Percentiles rank a stretch among this genome's conserved stretches.
phyloP scores from a whole-genome alignment of 2,329 filamentous ascomycete genomes.

The Zasmidium cellare region DNA sequence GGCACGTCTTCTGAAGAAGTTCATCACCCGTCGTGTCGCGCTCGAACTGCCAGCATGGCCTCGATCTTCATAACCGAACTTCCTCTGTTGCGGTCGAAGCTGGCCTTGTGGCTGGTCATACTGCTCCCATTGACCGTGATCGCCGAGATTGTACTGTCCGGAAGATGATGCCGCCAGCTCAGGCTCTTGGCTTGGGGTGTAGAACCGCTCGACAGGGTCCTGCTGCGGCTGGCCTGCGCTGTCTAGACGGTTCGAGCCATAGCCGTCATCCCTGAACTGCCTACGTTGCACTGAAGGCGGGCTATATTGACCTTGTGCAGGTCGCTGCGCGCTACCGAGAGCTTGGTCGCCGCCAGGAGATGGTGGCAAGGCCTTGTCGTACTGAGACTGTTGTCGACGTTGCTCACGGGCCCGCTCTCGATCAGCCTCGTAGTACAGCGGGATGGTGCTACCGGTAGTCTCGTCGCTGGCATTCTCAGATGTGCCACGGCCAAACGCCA shows the following conservation, averaged over 20 bases:
- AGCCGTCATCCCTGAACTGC: slow-evolving; percentile 34
- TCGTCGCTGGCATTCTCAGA: slow-evolving; percentile 47
- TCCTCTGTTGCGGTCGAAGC: slow-evolving; percentile 74
- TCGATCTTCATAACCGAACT: slow-evolving; percentile 88
- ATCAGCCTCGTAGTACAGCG: slow-evolving; percentile 44
- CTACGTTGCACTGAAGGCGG: slow-evolving; percentile 29
- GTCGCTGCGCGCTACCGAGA: background rate
- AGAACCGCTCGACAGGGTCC: slow-evolving; percentile 34
- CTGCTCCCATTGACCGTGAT: slow-evolving; percentile 20
- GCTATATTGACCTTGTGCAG: background rate
- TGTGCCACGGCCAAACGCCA: slow-evolving; percentile 46
- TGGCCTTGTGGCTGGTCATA: slow-evolving; percentile 43
- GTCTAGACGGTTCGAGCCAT: slow-evolving; percentile 25
- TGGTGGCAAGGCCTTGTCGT: slow-evolving; percentile 32
- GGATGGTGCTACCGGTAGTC: slow-evolving; percentile 45
- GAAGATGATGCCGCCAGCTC: slow-evolving; percentile 12
- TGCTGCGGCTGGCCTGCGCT: slow-evolving; percentile 7
- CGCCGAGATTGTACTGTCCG: slow-evolving; percentile 36
- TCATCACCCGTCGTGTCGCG: slow-evolving; percentile 91
- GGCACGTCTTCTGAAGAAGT: slow-evolving; percentile 89
- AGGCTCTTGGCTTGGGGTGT: slow-evolving; percentile 29
- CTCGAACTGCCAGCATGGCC: slow-evolving; percentile 77
- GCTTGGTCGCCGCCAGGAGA: slow-evolving; percentile 17
- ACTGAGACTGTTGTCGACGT: slow-evolving; percentile 20
- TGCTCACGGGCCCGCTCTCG: slow-evolving; percentile 23